Percentiles rank a stretch among this genome's conserved stretches.
Conservation (phyloP, 2,329 filamentous ascomycete genomes). For the Fonsecaea erecta region DNA sequence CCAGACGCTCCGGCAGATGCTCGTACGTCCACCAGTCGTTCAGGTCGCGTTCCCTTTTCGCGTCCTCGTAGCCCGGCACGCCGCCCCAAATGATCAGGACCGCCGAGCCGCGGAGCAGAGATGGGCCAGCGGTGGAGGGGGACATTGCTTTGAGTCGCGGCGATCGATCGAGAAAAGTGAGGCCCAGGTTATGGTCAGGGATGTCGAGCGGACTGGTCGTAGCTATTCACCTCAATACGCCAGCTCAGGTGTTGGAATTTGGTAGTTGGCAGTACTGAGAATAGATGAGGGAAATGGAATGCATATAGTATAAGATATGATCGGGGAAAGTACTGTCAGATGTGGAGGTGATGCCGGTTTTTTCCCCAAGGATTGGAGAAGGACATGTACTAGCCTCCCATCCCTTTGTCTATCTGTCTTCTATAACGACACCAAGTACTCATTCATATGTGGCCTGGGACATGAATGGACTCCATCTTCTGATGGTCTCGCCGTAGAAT, state of each 20-base stretch:
- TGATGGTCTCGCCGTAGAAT: background rate
- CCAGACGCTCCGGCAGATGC: slow-evolving; percentile 25
- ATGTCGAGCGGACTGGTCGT: background rate
- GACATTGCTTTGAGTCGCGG: slow-evolving; percentile 2
- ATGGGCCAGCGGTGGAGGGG: background rate
- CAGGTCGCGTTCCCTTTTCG: slow-evolving; percentile 5
- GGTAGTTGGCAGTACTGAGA: background rate
- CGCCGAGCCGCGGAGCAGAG: slow-evolving; percentile 21
- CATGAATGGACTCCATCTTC: background rate
- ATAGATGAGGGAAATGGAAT: background rate
- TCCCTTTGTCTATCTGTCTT: background rate
- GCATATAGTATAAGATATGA: background rate
- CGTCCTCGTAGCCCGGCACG: background rate
- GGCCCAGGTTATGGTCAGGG: background rate
- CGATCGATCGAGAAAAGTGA: background rate
- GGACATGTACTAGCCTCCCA: too few relatives aligned
- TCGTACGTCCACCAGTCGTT: slow-evolving; percentile 32
- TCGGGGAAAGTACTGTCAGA: background rate
- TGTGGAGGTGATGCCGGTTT: background rate
- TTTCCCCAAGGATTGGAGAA: background rate
- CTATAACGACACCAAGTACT: background rate
- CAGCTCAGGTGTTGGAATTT: background rate
- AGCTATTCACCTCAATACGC: background rate
- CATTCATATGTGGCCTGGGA: background rate
- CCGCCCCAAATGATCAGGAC: slow-evolving; percentile 27